Conservation (phyloP, 2,329 filamentous ascomycete genomes). For the Blastomyces parvus region DNA sequence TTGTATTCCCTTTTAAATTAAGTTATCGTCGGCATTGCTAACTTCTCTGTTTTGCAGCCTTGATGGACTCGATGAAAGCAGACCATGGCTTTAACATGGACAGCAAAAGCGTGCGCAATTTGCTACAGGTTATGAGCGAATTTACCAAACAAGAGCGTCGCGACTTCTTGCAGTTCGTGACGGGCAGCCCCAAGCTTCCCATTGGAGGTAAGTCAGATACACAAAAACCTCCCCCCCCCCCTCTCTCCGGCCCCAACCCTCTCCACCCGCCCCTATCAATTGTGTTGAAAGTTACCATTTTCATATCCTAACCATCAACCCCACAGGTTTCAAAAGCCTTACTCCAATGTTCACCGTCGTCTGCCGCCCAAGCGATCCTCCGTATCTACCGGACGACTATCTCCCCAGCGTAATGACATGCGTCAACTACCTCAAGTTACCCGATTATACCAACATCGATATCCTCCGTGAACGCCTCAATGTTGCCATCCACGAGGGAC, state of each 20-base stretch:
- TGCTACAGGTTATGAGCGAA: constrained; percentile 91
- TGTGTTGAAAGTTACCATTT: neutral
- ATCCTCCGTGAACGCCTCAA: constrained; percentile 68
- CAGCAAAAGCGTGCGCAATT: constrained; percentile 85
- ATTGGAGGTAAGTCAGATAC: constrained; percentile 67
- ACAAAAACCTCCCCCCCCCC: neutral
- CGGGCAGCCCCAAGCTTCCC: constrained; percentile 92
- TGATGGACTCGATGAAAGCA: constrained; percentile 97
- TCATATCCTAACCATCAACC: neutral
- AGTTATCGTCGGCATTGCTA: constrained; percentile 18
- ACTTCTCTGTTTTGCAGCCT: constrained; percentile 45
- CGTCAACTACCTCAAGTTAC: constrained; percentile 96
- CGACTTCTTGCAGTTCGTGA: constrained; percentile 95
- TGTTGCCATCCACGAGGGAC: constrained; percentile 85
- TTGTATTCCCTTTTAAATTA: neutral
- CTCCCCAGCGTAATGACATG: constrained; percentile 99
- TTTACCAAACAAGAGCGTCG: constrained; percentile 64
- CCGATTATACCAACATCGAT: constrained; percentile 76
- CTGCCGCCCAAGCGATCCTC: constrained; percentile 94
- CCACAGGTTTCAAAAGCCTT: constrained; percentile 81
- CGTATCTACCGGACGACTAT: constrained; percentile 90
- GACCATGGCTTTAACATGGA: constrained; percentile 99
- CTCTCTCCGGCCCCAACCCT: too few species aligned
- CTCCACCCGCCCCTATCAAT: constrained; percentile 9
- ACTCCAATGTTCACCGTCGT: constrained; percentile 99